Evolutionary conservation across 805 yeast species (phyloP).

Genomic region (Ogataea pilisensis): DNA sequence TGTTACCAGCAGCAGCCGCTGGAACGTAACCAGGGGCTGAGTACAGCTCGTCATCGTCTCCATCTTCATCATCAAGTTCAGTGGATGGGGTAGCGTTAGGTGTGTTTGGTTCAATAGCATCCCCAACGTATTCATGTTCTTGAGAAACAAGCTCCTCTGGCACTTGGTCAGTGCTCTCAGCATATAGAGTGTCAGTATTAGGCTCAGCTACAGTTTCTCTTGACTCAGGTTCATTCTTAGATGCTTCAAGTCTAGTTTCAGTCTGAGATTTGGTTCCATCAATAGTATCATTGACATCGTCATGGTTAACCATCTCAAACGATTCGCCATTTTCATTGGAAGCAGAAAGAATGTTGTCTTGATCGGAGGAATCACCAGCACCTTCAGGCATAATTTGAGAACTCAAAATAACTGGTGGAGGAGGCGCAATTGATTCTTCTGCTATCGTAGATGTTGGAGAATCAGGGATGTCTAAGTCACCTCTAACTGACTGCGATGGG

Average conservation of each 20-base stretch:
- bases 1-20: no score
- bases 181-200: no score
- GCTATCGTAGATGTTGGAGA: constrained; percentile 34
- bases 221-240: no score
- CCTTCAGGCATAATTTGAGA: constrained; percentile 30
- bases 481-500: constrained; percentile 87
- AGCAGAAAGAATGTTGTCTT: constrained; percentile 8
- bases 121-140: no score
- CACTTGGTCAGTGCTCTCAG: no score
- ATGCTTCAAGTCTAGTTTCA: no score
- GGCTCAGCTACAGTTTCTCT: no score
- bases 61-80: constrained; percentile 3
- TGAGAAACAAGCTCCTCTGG: no score
- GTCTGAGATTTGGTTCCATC: not conserved
- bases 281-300: constrained; percentile 30
- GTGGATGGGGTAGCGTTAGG: constrained; percentile 3
- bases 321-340: constrained; percentile 37
- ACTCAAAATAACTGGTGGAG: constrained; percentile 23
- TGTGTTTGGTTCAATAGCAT: not conserved
- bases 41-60: not conserved
- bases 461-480: constrained; percentile 50
- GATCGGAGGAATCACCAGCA: constrained; percentile 13
- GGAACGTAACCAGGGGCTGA: no score
- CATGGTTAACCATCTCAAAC: constrained; percentile 50
- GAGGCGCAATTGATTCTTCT: constrained; percentile 29